Evolutionary conservation across 2,329 filamentous ascomycete genomes (phyloP).

Genomic region (Sporothrix mexicana): DNA sequence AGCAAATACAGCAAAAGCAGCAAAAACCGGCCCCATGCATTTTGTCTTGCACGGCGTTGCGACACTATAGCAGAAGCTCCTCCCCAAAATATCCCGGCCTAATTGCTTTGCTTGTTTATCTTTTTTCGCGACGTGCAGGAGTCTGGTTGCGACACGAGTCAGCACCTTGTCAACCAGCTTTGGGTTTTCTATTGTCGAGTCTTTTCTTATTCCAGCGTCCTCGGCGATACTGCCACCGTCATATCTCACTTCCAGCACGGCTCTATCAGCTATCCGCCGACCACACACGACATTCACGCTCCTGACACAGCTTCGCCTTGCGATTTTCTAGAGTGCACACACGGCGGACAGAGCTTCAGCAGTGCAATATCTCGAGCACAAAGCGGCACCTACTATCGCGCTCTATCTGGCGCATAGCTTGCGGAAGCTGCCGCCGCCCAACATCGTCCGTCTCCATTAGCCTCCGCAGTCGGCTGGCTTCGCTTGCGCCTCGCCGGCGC

Average conservation of each 20-base stretch:
- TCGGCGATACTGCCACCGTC: not conserved
- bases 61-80: constrained; percentile 21
- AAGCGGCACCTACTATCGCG: not conserved
- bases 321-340: too few relatives aligned
- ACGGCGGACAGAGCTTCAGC: too few relatives aligned
- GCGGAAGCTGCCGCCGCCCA: not conserved
- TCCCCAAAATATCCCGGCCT: constrained; percentile 8
- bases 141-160: constrained; percentile 21
- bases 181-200: not conserved
- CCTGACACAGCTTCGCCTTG: too few relatives aligned
- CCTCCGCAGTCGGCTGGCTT: constrained; percentile 10
- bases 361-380: too few relatives aligned
- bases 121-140: constrained; percentile 27
- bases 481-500: constrained; percentile 1
- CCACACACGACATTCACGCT: not conserved
- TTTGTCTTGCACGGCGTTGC: constrained; percentile 23
- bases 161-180: not conserved
- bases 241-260: too few relatives aligned
- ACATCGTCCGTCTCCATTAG: not conserved
- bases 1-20: not conserved
- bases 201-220: not conserved
- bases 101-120: constrained; percentile 27
- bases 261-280: not conserved
- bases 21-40: constrained; percentile 16
- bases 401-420: not conserved